These are phyloP conservation scores for Vitellaria paradoxa DNA, from an alignment of 179 eudicot species.

Conservation along the genomic window DNA sequence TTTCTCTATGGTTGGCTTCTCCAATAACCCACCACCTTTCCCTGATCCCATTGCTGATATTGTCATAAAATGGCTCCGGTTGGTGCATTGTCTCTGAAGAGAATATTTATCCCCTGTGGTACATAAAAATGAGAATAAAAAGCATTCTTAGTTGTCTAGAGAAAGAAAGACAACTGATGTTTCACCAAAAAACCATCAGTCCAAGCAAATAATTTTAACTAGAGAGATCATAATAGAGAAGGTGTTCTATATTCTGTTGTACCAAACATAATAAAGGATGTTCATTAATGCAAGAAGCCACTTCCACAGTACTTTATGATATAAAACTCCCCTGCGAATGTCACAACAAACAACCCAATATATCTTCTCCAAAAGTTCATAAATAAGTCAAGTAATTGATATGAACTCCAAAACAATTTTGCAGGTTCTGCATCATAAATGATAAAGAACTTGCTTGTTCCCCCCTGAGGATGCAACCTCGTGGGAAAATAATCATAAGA, in stretches of 20 bases:
- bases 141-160: not conserved
- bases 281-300: too few relatives aligned
- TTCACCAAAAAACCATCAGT: not conserved
- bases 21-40: conserved; percentile 67
- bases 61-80: conserved; percentile 40
- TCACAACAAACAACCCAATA: not conserved
- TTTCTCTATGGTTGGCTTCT: conserved; percentile 74
- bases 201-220: not conserved
- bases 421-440: not conserved
- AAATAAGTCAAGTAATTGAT: not conserved
- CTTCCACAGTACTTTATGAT: too few relatives aligned
- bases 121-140: conserved; percentile 16
- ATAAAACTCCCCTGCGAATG: too few relatives aligned
- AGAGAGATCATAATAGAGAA: not conserved
- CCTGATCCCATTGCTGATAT: conserved; percentile 50
- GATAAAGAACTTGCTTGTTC: not conserved
- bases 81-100: conserved; percentile 46
- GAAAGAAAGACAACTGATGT: not conserved
- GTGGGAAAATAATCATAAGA: not conserved
- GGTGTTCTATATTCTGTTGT: not conserved
- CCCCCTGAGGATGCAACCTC: not conserved
- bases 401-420: not conserved
- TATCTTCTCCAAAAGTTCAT: not conserved
- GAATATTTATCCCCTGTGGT: conserved; percentile 55
- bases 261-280: too few relatives aligned